Conservation (phyloP, 2,329 filamentous ascomycete species). For the Sclerotinia glacialis region DNA sequence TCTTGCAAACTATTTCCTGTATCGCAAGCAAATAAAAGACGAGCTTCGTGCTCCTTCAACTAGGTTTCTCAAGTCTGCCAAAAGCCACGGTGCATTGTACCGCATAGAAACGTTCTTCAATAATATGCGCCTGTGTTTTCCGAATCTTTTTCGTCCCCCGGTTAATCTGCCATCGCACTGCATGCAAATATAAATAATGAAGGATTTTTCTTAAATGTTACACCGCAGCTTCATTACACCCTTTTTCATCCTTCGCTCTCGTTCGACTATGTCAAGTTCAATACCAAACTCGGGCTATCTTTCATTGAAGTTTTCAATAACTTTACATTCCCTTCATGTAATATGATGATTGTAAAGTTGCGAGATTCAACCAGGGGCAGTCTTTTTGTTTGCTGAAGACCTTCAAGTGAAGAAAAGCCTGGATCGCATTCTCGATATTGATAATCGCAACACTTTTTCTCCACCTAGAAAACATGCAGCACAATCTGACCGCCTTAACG, state of each 20-base stretch:
- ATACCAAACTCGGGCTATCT: not conserved
- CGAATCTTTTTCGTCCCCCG: not conserved
- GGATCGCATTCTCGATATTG: not conserved
- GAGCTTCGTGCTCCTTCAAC: not conserved
- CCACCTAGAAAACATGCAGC: conserved; percentile 1
- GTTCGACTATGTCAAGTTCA: not conserved
- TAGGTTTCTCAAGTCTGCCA: not conserved
- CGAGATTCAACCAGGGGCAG: not conserved
- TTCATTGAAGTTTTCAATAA: not conserved
- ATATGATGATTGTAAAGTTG: not conserved
- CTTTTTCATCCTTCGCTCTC: not conserved
- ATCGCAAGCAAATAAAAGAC: not conserved
- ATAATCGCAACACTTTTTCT: not conserved
- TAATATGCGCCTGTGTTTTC: not conserved
- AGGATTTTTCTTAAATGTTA: conserved; percentile 4
- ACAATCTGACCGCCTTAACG: conserved; percentile 16
- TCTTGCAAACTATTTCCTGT: not conserved
- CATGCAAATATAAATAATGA: not conserved
- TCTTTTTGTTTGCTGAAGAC: not conserved
- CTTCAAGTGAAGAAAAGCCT: conserved; percentile 11
- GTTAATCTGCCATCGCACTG: not conserved
- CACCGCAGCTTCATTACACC: conserved; percentile 14
- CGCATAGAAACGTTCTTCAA: not conserved
- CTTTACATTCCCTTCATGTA: not conserved
- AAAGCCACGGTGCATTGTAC: not conserved